phyloP scores from a whole-genome alignment of 352 stramenopile genomes.

The Plasmopara viticola region DNA sequence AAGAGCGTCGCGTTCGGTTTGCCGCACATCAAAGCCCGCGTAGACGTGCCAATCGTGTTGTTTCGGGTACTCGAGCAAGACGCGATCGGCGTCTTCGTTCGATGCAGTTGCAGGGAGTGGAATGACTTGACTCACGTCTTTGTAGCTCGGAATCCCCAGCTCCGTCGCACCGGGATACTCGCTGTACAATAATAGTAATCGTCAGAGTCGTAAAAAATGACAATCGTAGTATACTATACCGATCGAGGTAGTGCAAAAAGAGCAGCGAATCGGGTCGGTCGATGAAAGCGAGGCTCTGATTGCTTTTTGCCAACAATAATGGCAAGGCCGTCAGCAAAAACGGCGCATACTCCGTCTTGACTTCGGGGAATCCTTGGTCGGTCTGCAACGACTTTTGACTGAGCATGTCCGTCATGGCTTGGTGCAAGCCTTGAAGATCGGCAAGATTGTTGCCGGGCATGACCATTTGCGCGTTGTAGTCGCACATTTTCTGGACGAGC shows the following conservation, averaged over 20 bases:
- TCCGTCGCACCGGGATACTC: slow-evolving; percentile 36
- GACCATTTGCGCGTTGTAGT: slow-evolving; percentile 39
- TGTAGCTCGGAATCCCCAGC: slow-evolving; percentile 40
- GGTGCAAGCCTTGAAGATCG: slow-evolving; percentile 1
- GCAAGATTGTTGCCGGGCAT: slow-evolving; percentile 7
- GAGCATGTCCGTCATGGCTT: neutral
- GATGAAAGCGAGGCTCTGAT: slow-evolving; percentile 53
- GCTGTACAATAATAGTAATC: slow-evolving; percentile 15
- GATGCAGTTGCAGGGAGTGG: slow-evolving; percentile 23
- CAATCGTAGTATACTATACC: slow-evolving; percentile 6
- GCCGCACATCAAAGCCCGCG: slow-evolving; percentile 44
- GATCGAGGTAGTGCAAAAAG: slow-evolving; percentile 50
- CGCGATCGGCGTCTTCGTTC: slow-evolving; percentile 33
- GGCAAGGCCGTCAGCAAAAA: slow-evolving; percentile 49
- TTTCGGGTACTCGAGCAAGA: slow-evolving; percentile 35
- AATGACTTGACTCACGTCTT: slow-evolving; percentile 34
- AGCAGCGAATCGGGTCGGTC: slow-evolving; percentile 36
- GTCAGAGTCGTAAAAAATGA: neutral
- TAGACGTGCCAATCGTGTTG: slow-evolving; percentile 35
- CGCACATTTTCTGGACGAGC: slow-evolving; percentile 49
- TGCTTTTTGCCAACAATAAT: slow-evolving; percentile 43
- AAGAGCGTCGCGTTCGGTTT: neutral
- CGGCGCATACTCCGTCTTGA: slow-evolving; percentile 14
- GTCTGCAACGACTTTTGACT: slow-evolving; percentile 5
- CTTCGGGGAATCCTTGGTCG: slow-evolving; percentile 2